Evolutionary conservation across 2,329 filamentous ascomycete species (phyloP).

Genomic region (Fusarium euwallaceae): DNA sequence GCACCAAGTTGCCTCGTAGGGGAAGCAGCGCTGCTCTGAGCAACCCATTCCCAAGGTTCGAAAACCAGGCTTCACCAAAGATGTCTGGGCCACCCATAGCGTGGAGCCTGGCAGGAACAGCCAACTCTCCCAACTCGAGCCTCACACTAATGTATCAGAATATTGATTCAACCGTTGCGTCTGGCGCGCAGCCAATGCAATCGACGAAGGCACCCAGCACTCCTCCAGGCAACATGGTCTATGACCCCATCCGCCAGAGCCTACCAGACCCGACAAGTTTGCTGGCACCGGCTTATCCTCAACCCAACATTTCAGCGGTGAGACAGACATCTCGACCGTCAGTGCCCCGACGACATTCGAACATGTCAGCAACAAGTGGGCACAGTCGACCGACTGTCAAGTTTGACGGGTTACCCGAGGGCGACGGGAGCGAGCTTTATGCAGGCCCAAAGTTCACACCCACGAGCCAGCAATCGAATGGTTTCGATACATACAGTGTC

Average conservation of each 20-base stretch:
- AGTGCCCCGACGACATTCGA: slow-evolving; percentile 44
- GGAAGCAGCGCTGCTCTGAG: slow-evolving; percentile 54
- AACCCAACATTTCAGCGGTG: slow-evolving; percentile 62
- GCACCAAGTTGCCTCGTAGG: slow-evolving; percentile 67
- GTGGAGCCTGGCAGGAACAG: slow-evolving; percentile 89
- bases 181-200: slow-evolving; percentile 20
- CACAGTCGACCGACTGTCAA: slow-evolving; percentile 44
- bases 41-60: slow-evolving; percentile 59
- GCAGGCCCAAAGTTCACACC: slow-evolving; percentile 55
- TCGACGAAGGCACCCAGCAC: slow-evolving; percentile 56
- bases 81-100: slow-evolving; percentile 70
- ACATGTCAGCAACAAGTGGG: slow-evolving; percentile 33
- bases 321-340: slow-evolving; percentile 57
- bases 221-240: slow-evolving; percentile 70
- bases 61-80: slow-evolving; percentile 64
- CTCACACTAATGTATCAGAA: slow-evolving; percentile 84
- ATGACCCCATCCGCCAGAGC: slow-evolving; percentile 70
- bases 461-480: slow-evolving; percentile 57
- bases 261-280: slow-evolving; percentile 63
- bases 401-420: slow-evolving; percentile 48
- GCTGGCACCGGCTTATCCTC: slow-evolving; percentile 64
- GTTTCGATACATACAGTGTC: slow-evolving; percentile 58
- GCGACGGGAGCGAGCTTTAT: slow-evolving; percentile 53
- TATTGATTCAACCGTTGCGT: slow-evolving; percentile 25
- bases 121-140: slow-evolving; percentile 87